Evolutionary conservation across 495 filamentous ascomycete species (phyloP), one percentile per base, ranked within the genome.

Genomic region (Podospora didyma): DNA sequence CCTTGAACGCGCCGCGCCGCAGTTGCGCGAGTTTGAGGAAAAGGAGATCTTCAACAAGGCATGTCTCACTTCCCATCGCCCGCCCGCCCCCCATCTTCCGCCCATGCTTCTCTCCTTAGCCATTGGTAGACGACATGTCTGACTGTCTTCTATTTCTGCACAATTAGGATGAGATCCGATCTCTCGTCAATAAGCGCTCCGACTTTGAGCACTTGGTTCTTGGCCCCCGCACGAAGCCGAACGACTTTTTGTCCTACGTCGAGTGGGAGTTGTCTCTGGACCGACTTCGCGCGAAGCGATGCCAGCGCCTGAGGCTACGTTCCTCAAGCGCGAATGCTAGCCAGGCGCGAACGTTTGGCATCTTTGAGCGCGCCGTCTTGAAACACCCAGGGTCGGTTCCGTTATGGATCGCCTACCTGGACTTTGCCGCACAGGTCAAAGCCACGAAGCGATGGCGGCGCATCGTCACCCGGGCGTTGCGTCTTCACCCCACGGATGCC

Each of bases 261-360:
- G 79, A 88, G 56, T 98, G 91, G 78, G 94, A 98, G 72, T 90
- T 90, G 73, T 95, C 92, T 63, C 79, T 98, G 31, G 91, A 96
- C 53, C 66, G 75, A 2, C 82, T 98, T 20, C 88, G 90, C 37
- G 80, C 84, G 59, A 95, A 94, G 73, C 83, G 94, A 54, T 83
- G 89, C 55, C 86, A 85, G 63, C 83, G 94, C 56, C 75, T 97
- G 49, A 86, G 85, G 35, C 79, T 97, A 61, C 90, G 86, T 57
- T 76, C 75, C 17, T 77, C 71, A 4, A 66, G 71, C 6, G 69
- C 75, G 44, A 81, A 88, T 70, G 80, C 80, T 48, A 89, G 90
- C 39, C 85, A 93, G 64, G 84, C 86, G 28, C 85, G 90, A 31
- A 89, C 96, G 59, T 92, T 96, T 66, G 88, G 86, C 67, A 83